Conservation (phyloP, 768 basidiomycete genomes). For the Leccinum broughii region DNA sequence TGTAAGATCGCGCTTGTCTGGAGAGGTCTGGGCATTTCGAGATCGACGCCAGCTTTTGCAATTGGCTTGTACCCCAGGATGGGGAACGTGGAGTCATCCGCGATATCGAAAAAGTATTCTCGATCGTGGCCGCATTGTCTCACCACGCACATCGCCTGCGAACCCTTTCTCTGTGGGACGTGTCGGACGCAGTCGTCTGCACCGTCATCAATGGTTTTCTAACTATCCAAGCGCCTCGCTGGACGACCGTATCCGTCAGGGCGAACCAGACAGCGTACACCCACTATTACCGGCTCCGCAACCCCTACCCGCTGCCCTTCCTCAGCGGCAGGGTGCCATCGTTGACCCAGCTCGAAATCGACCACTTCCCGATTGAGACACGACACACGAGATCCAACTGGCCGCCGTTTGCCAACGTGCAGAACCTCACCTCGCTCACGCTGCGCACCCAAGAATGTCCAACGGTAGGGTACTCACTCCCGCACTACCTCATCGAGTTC, state of each 20-base stretch:
- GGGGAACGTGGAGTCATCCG: background rate
- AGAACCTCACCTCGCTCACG: slow-evolving; percentile 14
- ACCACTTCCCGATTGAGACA: slow-evolving; percentile 19
- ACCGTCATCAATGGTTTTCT: slow-evolving; percentile 4
- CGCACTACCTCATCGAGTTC: slow-evolving; percentile 19
- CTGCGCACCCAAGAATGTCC: slow-evolving; percentile 16
- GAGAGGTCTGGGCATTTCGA: slow-evolving; percentile 14
- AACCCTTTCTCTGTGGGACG: slow-evolving; percentile 14
- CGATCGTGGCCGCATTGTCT: slow-evolving; percentile 2
- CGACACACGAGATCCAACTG: background rate
- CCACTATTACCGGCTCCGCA: slow-evolving; percentile 9
- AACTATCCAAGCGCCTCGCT: slow-evolving; percentile 3
- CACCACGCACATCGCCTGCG: slow-evolving; percentile 6
- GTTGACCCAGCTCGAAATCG: slow-evolving; percentile 14
- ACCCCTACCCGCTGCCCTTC: slow-evolving; percentile 12
- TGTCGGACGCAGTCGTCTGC: slow-evolving; percentile 16
- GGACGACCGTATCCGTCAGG: slow-evolving; percentile 14
- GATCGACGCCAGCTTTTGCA: slow-evolving; percentile 13
- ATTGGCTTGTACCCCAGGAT: slow-evolving; percentile 6
- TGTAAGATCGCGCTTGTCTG: background rate
- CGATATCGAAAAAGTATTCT: slow-evolving; percentile 7
- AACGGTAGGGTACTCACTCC: slow-evolving; percentile 6
- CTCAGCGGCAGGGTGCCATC: slow-evolving; percentile 10
- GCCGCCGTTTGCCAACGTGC: slow-evolving; percentile 9
- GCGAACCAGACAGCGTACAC: slow-evolving; percentile 6